Base-by-base conservation (phyloP, 495 filamentous ascomycete genomes). In the Penicillium bovifimosum region DNA sequence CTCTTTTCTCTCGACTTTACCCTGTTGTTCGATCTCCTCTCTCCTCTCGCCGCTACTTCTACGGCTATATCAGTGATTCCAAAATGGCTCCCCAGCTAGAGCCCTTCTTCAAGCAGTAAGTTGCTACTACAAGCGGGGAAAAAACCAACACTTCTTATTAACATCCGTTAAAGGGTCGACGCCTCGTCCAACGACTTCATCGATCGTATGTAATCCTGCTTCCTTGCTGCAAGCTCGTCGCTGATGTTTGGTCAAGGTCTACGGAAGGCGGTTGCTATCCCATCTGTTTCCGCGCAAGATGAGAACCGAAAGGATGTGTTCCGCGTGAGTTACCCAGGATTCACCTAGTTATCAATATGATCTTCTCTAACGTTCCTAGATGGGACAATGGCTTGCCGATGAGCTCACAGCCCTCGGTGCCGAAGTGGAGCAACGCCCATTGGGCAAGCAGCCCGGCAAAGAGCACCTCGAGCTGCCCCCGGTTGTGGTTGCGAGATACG, bases 401-500 rank as follows among this genome's bases (percentile, higher is more conserved):
- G 87, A 96, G 71, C 83, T 99, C 49, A 80, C 80, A 63, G 76
- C 80, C 31, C 81, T 99, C 6, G 95, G 93, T 24, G 95, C 93
- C 38, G 74, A 81, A 50, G 93, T 96, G 49, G 81, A 97, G 67
- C 80, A 88, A 59, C 82, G 91, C 34, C 80, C 81, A 5, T 79
- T 96, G 11, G 95, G 95, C 52, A 88, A 88, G 74, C 91, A 99
- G 70, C 90, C 89, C 31, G 87, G 86, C 53, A 88, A 87, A 56
- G 88, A 93, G 60, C 80, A 91, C 52, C 86, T 99, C 57, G 83
- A 96, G 24, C 83, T 99, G 9, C 95, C 95, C 9, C 93, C 95
- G 27, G 90, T 96, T 28, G 80, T 99, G 32, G 79, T 97, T 56
- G 91, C 86, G 39, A 85, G 95, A 17, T 96, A 97, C 67, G 91